Evolutionary conservation across 2,329 filamentous ascomycete genomes (phyloP).

Genomic region (Colletotrichum coccodes): DNA sequence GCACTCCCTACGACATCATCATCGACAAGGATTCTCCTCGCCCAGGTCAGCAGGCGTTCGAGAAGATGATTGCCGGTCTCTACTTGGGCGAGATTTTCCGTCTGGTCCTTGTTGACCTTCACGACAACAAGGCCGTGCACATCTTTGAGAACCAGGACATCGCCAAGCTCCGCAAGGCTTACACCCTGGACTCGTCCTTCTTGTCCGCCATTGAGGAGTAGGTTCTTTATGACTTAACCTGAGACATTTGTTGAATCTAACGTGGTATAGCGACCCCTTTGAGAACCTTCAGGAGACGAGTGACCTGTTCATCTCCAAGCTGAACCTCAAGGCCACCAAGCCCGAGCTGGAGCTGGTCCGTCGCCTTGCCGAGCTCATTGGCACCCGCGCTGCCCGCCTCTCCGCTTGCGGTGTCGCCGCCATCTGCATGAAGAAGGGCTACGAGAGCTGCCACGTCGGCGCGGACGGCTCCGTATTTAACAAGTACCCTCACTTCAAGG

Average conservation of each 20-base stretch:
- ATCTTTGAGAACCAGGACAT: conserved; percentile 90
- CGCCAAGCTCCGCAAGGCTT: conserved; percentile 82
- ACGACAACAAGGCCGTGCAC: conserved; percentile 78
- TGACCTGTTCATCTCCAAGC: conserved; percentile 82
- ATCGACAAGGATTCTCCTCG: conserved; percentile 93
- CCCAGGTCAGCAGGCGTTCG: conserved; percentile 93
- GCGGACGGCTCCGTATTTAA: conserved; percentile 98
- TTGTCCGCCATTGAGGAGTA: conserved; percentile 91
- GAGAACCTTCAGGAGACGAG: conserved; percentile 93
- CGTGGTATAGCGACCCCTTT: conserved; percentile 77
- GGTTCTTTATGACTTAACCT: conserved; percentile 42
- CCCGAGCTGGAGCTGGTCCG: conserved; percentile 91
- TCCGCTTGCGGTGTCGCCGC: conserved; percentile 95
- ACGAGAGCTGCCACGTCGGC: conserved; percentile 89
- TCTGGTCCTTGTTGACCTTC: conserved; percentile 83
- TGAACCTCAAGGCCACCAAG: conserved; percentile 76
- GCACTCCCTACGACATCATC: conserved; percentile 84
- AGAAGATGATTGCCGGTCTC: conserved; percentile 97
- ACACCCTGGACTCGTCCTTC: conserved; percentile 93
- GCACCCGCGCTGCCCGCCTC: conserved; percentile 90
- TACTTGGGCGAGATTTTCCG: conserved; percentile 97
- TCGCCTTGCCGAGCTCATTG: conserved; percentile 91
- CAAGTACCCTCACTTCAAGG: conserved; percentile 99
- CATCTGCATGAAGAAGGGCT: conserved; percentile 96
- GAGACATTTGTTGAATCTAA: conserved; percentile 25